Evolutionary conservation across 176 grass and related monocot species (phyloP).

Genomic region (Avena eriantha): DNA sequence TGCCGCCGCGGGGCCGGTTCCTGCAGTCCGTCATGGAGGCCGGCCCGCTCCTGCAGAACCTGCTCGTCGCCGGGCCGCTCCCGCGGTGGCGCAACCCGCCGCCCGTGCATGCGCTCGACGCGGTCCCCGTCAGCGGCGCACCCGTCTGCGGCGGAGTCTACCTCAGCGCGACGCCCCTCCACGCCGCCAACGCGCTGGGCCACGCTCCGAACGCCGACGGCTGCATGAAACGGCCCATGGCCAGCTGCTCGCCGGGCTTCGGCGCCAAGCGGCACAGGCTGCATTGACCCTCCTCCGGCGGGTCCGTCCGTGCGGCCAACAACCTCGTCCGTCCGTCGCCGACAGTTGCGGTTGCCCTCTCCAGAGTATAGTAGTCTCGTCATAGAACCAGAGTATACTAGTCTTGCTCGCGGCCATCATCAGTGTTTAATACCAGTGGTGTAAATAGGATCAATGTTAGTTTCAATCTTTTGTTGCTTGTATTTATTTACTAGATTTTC

Average conservation of each 20-base stretch:
- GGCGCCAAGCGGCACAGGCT: conserved; percentile 54
- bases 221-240: conserved; percentile 44
- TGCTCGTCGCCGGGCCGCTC: conserved; percentile 77
- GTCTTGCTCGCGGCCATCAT: background rate
- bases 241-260: conserved; percentile 43
- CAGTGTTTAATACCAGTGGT: conserved; percentile 15
- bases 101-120: conserved; percentile 46
- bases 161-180: background rate
- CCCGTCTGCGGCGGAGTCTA: background rate
- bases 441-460: conserved; percentile 41
- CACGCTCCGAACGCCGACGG: background rate
- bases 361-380: conserved; percentile 10
- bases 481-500: background rate
- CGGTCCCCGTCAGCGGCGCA: conserved; percentile 14
- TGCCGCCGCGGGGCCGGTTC: conserved; percentile 69
- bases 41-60: conserved; percentile 72
- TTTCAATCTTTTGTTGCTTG: background rate
- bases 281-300: conserved; percentile 30
- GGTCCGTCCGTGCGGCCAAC: background rate
- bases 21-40: conserved; percentile 77
- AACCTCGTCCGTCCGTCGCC: background rate
- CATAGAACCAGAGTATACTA: conserved; percentile 48
- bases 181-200: conserved; percentile 16
- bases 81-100: conserved; percentile 88
- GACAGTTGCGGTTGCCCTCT: background rate